Percentiles rank a stretch among this genome's conserved stretches.
These are phyloP conservation scores for Hypericum androsaemum DNA, from an alignment of 345 rosid genomes.

Conservation along the genomic window DNA sequence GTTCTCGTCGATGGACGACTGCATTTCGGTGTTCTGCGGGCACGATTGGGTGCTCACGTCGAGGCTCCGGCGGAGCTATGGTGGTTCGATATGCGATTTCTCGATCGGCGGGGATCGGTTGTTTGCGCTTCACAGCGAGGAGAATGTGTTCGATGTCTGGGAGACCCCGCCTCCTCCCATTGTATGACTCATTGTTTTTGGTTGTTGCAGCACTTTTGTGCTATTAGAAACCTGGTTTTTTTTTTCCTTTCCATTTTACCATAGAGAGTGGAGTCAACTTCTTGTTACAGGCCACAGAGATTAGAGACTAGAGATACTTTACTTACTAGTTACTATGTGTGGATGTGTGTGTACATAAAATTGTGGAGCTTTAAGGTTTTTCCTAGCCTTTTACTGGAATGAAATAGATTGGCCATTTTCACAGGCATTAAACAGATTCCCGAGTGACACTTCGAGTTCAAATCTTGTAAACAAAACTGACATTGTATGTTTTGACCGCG, in stretches of 20 bases:
- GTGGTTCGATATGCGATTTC: slow-evolving; percentile 86
- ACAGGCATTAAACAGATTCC: slow-evolving; percentile 6
- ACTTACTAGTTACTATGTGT: slow-evolving; percentile 6
- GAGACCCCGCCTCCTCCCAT: slow-evolving; percentile 72
- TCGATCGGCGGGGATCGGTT: slow-evolving; percentile 84
- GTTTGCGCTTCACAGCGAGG: slow-evolving; percentile 86
- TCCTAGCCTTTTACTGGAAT: slow-evolving; percentile 14
- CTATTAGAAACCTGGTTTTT: neutral
- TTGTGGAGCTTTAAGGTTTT: slow-evolving; percentile 7
- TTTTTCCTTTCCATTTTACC: neutral
- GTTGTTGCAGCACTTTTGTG: neutral
- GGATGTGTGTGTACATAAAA: neutral
- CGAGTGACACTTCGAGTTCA: neutral
- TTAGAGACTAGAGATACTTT: slow-evolving; percentile 6
- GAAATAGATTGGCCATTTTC: slow-evolving; percentile 12
- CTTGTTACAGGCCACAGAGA: slow-evolving; percentile 5
- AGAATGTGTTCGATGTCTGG: slow-evolving; percentile 91
- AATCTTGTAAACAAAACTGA: too few relatives aligned
- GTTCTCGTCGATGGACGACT: slow-evolving; percentile 92
- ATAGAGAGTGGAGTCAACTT: slow-evolving; percentile 13
- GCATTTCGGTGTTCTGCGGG: slow-evolving; percentile 77
- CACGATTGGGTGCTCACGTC: slow-evolving; percentile 85
- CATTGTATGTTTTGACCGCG: too few relatives aligned
- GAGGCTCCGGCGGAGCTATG: slow-evolving; percentile 57
- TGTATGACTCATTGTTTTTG: slow-evolving; percentile 26